Evolutionary conservation across 176 grass and related monocot genomes (phyloP), one percentile per base, ranked within the genome.

Genomic region (Stipa capillata): DNA sequence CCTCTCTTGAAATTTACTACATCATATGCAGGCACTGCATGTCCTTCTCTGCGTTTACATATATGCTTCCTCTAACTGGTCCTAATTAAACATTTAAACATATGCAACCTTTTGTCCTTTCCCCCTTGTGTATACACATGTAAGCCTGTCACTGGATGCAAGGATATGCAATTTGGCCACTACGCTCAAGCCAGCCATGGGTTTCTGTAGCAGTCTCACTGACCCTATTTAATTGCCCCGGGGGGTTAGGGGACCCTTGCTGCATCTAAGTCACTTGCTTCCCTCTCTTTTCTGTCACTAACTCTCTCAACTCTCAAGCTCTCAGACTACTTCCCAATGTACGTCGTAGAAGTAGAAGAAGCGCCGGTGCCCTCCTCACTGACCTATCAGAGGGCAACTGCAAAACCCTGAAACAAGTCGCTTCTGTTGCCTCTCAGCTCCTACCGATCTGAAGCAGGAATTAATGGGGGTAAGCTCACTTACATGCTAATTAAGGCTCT

Each of bases 401-500:
- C 27, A 74, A 60, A 74, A 74, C 75, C 68, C 68, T 67, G 40
- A 55, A 84, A 60, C 31, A 21, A 69, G 34, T n/a, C n/a, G 13
- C 34, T 40, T 39, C 53, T 71, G 56, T 18, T 37, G 32, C 73
- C 14, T 43, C 54, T 54, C 12, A n/a, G 59, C 13, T 64, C 20
- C 74, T 67, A n/a, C 27, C 24, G 1, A 8, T 8, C 44, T 31
- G 12, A 51, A 52, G 8, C 16, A 36, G 37, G 18, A 73, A 23
- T 14, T 12, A 16, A 82, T 87, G 85, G 85, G 79, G 79, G 85
- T 87, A 87, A 87, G 85, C 63, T 82, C 63, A 42, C 29, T 27
- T 43, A 10, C 33, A 64, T 16, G 44, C 24, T 73, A 61, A 57
- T 16, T n/a, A n/a, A n/a, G n/a, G n/a, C n/a, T n/a, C n/a, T n/a